A percentile compares a stretch with the other conserved stretches of the same genome.
These are phyloP conservation scores for Ogataea hybrid DNA, from an alignment of 1,139 yeast species.

Conservation along the genomic window DNA sequence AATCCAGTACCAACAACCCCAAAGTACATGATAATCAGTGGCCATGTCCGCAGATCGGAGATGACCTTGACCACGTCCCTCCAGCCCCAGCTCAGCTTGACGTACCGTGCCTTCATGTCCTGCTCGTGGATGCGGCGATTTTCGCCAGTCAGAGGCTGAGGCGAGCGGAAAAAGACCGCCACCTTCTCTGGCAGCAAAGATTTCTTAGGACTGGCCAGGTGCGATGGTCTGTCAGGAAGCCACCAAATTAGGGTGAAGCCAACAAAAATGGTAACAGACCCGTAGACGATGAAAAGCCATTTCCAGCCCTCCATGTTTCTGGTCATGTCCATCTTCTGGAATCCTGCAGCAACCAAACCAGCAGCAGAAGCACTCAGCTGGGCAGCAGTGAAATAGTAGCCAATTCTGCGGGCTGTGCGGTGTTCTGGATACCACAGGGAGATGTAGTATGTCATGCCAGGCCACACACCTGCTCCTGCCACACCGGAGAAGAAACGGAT, in stretches of 20 bases:
- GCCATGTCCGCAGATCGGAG: conserved; percentile 71
- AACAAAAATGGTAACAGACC: conserved; percentile 63
- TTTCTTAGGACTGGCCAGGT: conserved; percentile 18
- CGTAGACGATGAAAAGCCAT: conserved; percentile 83
- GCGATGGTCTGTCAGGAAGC: conserved; percentile 71
- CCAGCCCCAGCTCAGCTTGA: conserved; percentile 54
- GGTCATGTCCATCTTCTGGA: conserved; percentile 74
- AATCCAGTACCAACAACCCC: conserved; percentile 90
- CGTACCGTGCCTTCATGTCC: conserved; percentile 58
- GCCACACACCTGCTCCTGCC: conserved; percentile 93
- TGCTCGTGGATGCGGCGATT: conserved; percentile 58
- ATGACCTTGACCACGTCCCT: conserved; percentile 57
- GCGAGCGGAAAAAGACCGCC: conserved; percentile 31
- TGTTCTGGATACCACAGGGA: conserved; percentile 86
- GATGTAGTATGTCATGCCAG: conserved; percentile 84
- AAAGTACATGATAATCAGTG: conserved; percentile 81
- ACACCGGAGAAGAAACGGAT: conserved; percentile 72
- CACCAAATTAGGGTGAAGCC: conserved; percentile 75
- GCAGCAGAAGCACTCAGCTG: conserved; percentile 85
- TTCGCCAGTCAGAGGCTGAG: conserved; percentile 49
- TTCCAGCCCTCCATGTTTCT: conserved; percentile 80
- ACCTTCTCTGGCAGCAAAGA: conserved; percentile 20
- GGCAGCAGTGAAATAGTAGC: conserved; percentile 89
- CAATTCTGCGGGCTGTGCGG: conserved; percentile 74
- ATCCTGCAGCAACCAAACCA: conserved; percentile 83